phyloP scores from a whole-genome alignment of 202 grass and related monocot genomes.

The Setaria italica region DNA sequence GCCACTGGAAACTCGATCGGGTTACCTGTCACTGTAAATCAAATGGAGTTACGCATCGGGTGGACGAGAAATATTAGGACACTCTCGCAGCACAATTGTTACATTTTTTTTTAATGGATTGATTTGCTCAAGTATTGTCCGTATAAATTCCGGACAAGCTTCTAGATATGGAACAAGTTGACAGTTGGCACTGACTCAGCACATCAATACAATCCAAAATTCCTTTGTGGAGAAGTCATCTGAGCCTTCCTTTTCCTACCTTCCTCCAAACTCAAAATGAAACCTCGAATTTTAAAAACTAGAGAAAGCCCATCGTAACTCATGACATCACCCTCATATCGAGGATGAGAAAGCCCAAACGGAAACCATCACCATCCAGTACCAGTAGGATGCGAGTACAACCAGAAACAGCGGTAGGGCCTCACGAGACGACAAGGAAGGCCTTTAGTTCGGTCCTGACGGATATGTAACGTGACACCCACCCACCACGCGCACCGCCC shows the following conservation, averaged over 20 bases:
- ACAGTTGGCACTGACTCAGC: neutral
- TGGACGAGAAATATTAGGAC: too few relatives aligned
- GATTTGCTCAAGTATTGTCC: neutral
- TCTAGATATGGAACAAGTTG: neutral
- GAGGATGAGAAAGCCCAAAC: neutral
- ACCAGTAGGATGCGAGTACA: too few relatives aligned
- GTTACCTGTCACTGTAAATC: too few relatives aligned
- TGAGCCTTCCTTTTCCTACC: too few relatives aligned
- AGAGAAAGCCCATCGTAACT: too few relatives aligned
- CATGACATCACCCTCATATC: neutral
- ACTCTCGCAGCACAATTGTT: too few relatives aligned
- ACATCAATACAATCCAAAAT: neutral
- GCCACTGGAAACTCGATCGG: too few relatives aligned
- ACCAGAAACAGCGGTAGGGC: neutral
- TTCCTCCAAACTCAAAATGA: too few relatives aligned
- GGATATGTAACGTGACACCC: neutral
- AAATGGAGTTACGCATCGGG: too few relatives aligned
- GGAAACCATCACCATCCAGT: neutral
- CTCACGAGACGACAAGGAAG: conserved; percentile 5
- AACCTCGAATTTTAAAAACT: too few relatives aligned
- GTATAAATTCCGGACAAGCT: neutral
- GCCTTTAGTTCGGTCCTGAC: neutral
- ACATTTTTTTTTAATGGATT: too few relatives aligned
- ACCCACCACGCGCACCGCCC: neutral
- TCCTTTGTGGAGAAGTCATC: neutral